Conservation (phyloP, 192 early-diverging fungal species). For the Cladochytrium replicatum region DNA sequence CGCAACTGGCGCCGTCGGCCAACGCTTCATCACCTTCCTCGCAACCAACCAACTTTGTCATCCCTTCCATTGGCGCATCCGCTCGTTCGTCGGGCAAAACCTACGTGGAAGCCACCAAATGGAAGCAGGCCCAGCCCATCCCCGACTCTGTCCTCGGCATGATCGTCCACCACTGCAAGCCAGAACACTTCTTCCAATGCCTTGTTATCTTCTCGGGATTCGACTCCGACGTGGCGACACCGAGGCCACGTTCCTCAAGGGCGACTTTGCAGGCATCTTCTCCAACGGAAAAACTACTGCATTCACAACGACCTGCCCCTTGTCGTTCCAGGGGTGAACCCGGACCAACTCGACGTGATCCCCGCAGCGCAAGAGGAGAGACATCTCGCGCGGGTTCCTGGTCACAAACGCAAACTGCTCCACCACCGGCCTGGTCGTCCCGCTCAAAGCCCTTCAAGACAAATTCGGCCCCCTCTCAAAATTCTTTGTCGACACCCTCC, state of each 20-base stretch:
- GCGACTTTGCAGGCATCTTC: slow-evolving; percentile 81
- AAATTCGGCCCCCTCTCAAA: slow-evolving; percentile 77
- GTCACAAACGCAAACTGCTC: slow-evolving; percentile 98
- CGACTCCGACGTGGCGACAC: slow-evolving; percentile 85
- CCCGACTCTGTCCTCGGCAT: slow-evolving; percentile 47
- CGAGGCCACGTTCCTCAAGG: slow-evolving; percentile 80
- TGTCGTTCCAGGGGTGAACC: slow-evolving; percentile 87
- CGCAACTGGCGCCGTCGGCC: slow-evolving; percentile 95
- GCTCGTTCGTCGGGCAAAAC: slow-evolving; percentile 79
- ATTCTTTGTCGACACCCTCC: slow-evolving; percentile 83
- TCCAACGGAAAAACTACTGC: slow-evolving; percentile 96
- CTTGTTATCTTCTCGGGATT: slow-evolving; percentile 92
- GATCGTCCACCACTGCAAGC: slow-evolving; percentile 62
- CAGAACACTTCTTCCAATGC: slow-evolving; percentile 64
- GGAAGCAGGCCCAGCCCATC: slow-evolving; percentile 80
- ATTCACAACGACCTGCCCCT: slow-evolving; percentile 81
- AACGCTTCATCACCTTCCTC: slow-evolving; percentile 89
- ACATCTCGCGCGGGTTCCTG: slow-evolving; percentile 65
- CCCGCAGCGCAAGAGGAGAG: slow-evolving; percentile 50
- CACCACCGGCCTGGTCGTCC: slow-evolving; percentile 92
- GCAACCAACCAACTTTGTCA: slow-evolving; percentile 72
- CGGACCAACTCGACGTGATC: slow-evolving; percentile 77
- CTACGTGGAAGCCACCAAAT: slow-evolving; percentile 69
- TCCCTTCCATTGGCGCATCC: slow-evolving; percentile 88
- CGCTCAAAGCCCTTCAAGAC: slow-evolving; percentile 61